Conservation (phyloP, 140 eudicot genomes). For the Flaveria floridana region DNA sequence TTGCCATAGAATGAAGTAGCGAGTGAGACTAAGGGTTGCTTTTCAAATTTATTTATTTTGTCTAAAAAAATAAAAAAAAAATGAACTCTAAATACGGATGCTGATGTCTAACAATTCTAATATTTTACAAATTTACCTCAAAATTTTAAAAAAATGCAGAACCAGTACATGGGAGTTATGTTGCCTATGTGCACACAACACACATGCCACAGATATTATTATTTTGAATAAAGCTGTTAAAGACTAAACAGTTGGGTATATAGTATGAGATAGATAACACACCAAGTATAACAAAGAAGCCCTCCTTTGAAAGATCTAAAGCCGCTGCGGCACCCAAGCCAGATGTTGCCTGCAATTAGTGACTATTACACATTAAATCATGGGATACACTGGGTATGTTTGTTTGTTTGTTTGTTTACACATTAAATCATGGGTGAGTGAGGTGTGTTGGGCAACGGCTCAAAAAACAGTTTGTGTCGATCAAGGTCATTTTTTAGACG, state of each 20-base stretch:
- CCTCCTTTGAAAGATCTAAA: conserved; percentile 66
- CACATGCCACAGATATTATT: background rate
- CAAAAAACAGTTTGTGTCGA: background rate
- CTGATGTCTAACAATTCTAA: background rate
- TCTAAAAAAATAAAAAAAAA: background rate
- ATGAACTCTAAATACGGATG: background rate
- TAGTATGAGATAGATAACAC: conserved; percentile 15
- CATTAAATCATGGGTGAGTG: background rate
- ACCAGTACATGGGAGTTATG: background rate
- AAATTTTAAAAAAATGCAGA: background rate
- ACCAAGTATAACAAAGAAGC: conserved; percentile 83
- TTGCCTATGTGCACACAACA: background rate
- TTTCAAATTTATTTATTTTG: background rate
- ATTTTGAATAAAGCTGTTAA: too few species aligned
- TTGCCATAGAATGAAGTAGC: background rate
- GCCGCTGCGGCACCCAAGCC: conserved; percentile 96
- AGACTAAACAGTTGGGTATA: background rate
- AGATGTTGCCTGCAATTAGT: conserved; percentile 68
- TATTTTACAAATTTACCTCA: background rate
- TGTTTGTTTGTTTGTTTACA: too few species aligned
- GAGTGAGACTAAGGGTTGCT: conserved; percentile 13
- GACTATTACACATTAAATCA: conserved; percentile 17
- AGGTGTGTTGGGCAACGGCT: background rate
- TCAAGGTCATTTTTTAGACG: background rate
- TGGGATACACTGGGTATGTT: too few species aligned